Base-by-base conservation (phyloP, 2,329 filamentous ascomycete species). In the Endoconidiophora laricicola region DNA sequence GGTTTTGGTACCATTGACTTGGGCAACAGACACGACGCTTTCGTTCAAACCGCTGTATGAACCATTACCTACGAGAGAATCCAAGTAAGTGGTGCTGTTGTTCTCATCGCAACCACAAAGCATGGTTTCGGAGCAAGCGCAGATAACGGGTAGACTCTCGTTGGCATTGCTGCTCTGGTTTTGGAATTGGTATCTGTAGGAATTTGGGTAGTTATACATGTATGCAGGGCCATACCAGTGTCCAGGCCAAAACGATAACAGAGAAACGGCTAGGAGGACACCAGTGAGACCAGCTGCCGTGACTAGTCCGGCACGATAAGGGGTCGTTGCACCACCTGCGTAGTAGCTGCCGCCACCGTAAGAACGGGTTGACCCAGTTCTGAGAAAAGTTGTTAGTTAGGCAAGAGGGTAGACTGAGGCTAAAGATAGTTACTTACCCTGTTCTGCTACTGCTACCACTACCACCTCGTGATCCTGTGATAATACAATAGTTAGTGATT, bases 101-200 rank as follows among this genome's bases (percentile, higher is more conserved):
- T 78, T 79, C 50, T 83, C 78, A 53, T 88, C 83, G 60, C 83
- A 87, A 4, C 77, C 73, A 58, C 83, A 87, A 16, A 58, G 59
- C 16, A 54, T 53, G 47, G 61, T 58, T 39, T 57, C 6, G 69
- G 76, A 67, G 79, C 72, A 67, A 76, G 78, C 58, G 60, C 63
- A 68, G 4, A 66, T 57, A 26, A 68, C 59, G 3, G 60, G 57
- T 20, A 60, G 59, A 1, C 58, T 58, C 54, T 68, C 66, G 4
- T 66, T 58, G 42, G 57, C 48, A 41, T 69, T 62, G 24, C 66
- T 72, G 7, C 70, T 68, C 23, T 57, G 52, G 61, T 79, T 78
- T 65, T 69, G 63, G 62, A 66, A 76, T 46, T 39, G 54, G 61
- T 72, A 69, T 22, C 62, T 57, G 61, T 73, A 44, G 18, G 56